These are phyloP conservation scores for Euphorbia schlechtendalii DNA, from an alignment of 441 rosid genomes.

Conservation along the genomic window DNA sequence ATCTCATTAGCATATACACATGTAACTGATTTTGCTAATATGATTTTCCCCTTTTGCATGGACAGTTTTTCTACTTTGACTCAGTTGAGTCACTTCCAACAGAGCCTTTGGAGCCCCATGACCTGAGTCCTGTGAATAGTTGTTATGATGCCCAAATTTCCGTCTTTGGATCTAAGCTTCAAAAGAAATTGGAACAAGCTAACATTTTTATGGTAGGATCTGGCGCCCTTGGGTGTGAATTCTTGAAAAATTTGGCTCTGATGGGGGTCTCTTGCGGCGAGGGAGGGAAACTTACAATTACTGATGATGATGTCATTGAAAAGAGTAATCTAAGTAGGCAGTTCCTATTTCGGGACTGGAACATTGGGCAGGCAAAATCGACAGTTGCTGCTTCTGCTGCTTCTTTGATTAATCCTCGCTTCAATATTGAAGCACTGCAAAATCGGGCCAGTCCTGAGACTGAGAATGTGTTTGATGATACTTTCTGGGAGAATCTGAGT, in stretches of 20 bases:
- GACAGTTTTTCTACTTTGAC: slow-evolving; percentile 94
- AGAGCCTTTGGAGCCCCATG: slow-evolving; percentile 52
- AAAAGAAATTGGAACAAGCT: slow-evolving; percentile 86
- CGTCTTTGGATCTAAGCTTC: slow-evolving; percentile 81
- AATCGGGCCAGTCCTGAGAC: slow-evolving; percentile 84
- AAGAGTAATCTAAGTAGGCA: slow-evolving; percentile 96
- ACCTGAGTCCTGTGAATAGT: slow-evolving; percentile 54
- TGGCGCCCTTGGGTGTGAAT: slow-evolving; percentile 94
- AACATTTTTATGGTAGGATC: slow-evolving; percentile 72
- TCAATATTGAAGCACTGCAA: slow-evolving; percentile 74
- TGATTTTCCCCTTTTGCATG: slow-evolving; percentile 14
- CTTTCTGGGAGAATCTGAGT: slow-evolving; percentile 78
- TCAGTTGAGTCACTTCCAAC: slow-evolving; percentile 84
- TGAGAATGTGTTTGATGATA: slow-evolving; percentile 78
- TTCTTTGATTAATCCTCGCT: slow-evolving; percentile 51
- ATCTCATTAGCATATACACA: background rate
- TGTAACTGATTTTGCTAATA: slow-evolving; percentile 1
- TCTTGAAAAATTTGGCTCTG: slow-evolving; percentile 81
- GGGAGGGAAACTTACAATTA: slow-evolving; percentile 69
- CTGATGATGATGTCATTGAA: slow-evolving; percentile 92
- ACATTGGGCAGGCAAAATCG: slow-evolving; percentile 93
- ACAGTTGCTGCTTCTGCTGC: slow-evolving; percentile 94
- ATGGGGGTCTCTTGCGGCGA: slow-evolving; percentile 87
- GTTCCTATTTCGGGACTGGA: slow-evolving; percentile 94
- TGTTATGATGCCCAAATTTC: slow-evolving; percentile 90